Evolutionary conservation across 1,284 basidiomycete species (phyloP).

Genomic region (Irpex rosettiformis): DNA sequence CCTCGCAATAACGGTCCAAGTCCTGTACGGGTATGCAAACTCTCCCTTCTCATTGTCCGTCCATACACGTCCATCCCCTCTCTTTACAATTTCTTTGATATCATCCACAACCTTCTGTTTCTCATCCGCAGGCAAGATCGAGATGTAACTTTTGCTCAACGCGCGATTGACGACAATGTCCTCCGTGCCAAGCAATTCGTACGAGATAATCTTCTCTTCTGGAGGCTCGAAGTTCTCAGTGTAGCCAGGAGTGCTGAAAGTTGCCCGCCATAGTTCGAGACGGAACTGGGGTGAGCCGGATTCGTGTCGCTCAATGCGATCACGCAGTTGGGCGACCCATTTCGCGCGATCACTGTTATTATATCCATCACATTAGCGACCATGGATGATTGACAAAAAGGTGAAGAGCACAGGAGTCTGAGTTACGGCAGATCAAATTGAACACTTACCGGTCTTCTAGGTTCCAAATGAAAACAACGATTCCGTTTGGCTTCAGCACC

Average conservation of each 20-base stretch:
- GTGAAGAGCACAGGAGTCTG: background rate
- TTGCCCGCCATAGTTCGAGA: conserved; percentile 61
- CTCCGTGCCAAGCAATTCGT: conserved; percentile 43
- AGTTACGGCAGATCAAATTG: background rate
- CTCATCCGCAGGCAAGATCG: conserved; percentile 50
- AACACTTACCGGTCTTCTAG: conserved; percentile 62
- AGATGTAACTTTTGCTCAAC: conserved; percentile 72
- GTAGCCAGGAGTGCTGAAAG: conserved; percentile 59
- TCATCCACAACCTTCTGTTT: conserved; percentile 46
- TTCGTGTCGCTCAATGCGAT: conserved; percentile 65
- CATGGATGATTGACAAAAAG: background rate
- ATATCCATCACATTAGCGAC: background rate
- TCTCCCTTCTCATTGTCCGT: conserved; percentile 43
- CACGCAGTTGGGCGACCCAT: conserved; percentile 70
- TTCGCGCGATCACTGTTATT: conserved; percentile 46
- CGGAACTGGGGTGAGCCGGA: conserved; percentile 71
- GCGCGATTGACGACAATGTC: conserved; percentile 59
- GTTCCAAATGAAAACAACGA: conserved; percentile 75
- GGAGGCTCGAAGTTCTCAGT: conserved; percentile 47
- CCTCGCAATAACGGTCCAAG: conserved; percentile 37
- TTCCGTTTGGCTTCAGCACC: conserved; percentile 64
- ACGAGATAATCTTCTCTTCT: conserved; percentile 50
- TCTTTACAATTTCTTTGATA: conserved; percentile 46
- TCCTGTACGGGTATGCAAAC: conserved; percentile 56
- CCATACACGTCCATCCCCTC: conserved; percentile 43